These are phyloP conservation scores for Nothophoma quercina DNA, from an alignment of 2,329 filamentous ascomycete genomes.

Conservation along the genomic window DNA sequence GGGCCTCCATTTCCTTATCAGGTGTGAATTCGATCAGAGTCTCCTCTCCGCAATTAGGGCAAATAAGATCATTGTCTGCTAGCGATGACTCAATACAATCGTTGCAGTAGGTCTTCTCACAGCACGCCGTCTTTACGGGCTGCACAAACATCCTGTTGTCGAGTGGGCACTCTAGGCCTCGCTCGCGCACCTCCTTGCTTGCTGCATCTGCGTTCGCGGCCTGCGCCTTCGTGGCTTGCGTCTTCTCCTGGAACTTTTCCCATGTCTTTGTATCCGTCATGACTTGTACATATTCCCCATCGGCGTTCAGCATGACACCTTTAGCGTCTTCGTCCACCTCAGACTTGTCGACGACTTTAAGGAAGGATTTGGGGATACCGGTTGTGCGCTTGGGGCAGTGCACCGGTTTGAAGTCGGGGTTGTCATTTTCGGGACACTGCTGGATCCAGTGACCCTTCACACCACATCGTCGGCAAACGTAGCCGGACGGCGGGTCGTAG, in stretches of 20 bases:
- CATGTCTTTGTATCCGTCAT: constrained; percentile 94
- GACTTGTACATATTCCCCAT: constrained; percentile 96
- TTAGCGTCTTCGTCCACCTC: constrained; percentile 83
- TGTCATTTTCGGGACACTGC: constrained; percentile 96
- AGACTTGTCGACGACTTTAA: constrained; percentile 95
- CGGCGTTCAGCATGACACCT: constrained; percentile 96
- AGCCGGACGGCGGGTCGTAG: constrained; percentile 90
- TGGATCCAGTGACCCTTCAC: constrained; percentile 99
- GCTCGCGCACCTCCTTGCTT: constrained; percentile 86
- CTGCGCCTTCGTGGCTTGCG: constrained; percentile 83
- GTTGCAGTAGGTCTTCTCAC: constrained; percentile 97
- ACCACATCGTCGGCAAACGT: constrained; percentile 94
- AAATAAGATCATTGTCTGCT: constrained; percentile 97
- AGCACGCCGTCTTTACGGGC: constrained; percentile 98
- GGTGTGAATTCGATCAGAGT: constrained; percentile 69
- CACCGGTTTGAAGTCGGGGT: constrained; percentile 92
- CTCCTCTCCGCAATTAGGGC: constrained; percentile 88
- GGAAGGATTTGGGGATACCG: constrained; percentile 92
- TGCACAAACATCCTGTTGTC: constrained; percentile 99
- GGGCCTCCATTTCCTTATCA: constrained; percentile 79
- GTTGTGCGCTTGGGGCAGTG: constrained; percentile 95
- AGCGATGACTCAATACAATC: constrained; percentile 99
- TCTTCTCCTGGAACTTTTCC: constrained; percentile 96
- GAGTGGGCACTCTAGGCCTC: constrained; percentile 89
- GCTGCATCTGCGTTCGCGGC: constrained; percentile 78